phyloP scores from a whole-genome alignment of 2,329 filamentous ascomycete species.

The Aspergillus tubingensis region DNA sequence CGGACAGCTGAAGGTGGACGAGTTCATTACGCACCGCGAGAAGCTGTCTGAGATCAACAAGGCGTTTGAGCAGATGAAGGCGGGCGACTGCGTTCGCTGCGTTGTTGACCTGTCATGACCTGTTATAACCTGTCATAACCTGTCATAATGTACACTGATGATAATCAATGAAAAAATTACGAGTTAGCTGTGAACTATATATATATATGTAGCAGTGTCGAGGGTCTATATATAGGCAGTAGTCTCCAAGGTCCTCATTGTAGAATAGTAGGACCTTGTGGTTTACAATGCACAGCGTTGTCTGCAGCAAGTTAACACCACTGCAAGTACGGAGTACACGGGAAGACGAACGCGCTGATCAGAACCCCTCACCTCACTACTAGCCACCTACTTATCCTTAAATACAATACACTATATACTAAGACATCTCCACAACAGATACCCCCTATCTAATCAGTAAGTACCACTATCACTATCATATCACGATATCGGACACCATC shows the following conservation, averaged over 20 bases:
- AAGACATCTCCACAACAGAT: background rate
- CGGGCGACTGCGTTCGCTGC: constrained; percentile 93
- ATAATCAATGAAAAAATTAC: background rate
- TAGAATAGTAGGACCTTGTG: background rate
- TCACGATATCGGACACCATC: background rate
- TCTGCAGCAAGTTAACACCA: background rate
- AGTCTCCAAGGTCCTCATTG: background rate
- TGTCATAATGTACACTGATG: constrained; percentile 13
- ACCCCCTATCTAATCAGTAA: background rate
- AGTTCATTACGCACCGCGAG: constrained; percentile 98
- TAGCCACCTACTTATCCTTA: too few species aligned
- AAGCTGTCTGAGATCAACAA: constrained; percentile 79
- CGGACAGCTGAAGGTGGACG: constrained; percentile 93
- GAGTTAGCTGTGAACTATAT: background rate
- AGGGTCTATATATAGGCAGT: background rate
- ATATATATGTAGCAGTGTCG: too few species aligned
- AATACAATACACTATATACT: too few species aligned
- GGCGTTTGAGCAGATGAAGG: constrained; percentile 92
- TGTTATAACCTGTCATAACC: constrained; percentile 36
- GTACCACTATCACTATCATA: background rate
- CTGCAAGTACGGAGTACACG: too few species aligned
- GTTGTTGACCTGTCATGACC: constrained; percentile 64
- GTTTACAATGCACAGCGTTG: background rate
- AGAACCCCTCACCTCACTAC: too few species aligned
- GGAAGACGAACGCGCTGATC: too few species aligned